Evolutionary conservation across 768 basidiomycete species (phyloP), one percentile per base, ranked within the genome.

Genomic region (Sarcomyxa edulis): DNA sequence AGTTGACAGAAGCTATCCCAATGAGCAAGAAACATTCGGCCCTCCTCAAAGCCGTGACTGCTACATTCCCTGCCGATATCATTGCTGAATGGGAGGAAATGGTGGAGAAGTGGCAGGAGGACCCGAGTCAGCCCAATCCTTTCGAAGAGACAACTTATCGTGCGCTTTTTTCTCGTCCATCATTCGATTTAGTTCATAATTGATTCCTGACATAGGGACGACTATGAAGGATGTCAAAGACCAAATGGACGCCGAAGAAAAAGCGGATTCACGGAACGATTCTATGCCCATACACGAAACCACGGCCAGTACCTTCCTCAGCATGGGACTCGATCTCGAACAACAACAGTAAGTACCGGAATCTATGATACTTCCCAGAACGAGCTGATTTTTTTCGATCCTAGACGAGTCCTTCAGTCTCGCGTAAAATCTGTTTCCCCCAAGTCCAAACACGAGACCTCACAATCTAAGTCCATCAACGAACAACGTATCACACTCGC

Each of bases 281-380:
- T 12, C 21, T 10, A 10, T 20, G 10, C 18, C 35, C 20, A 19
- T 11, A 10, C 14, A 42, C 30, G 28, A 40, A 15, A 23, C 33
- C 9, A 32, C 31, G 16, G 19, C 15, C 14, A 36, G 27, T 26
- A 32, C 21, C 15, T 42, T 42, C 32, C 19, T 46, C 21, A n/a
- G 16, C 7, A 25, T 19, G 16, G 44, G 44, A 10, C 28, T 46
- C 7, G 41, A 46, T 7, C 26, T 46, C 12, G 44, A 46, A 19
- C 35, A 42, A 25, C 44, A 42, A 25, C 44, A 46, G 44, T 46
- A 32, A 14, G 40, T 46, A 15, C n/a, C 18, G n/a, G 7, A 9
- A 14, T 42, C 14, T 31, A 16, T 6, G n/a, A 18, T 28, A 15
- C 22, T 27, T 7, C n/a, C 7, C 22, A 24, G 29, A n/a, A 31